These are phyloP conservation scores for Heterobasidion parviporum DNA, from an alignment of 1,284 basidiomycete genomes.

Conservation along the genomic window DNA sequence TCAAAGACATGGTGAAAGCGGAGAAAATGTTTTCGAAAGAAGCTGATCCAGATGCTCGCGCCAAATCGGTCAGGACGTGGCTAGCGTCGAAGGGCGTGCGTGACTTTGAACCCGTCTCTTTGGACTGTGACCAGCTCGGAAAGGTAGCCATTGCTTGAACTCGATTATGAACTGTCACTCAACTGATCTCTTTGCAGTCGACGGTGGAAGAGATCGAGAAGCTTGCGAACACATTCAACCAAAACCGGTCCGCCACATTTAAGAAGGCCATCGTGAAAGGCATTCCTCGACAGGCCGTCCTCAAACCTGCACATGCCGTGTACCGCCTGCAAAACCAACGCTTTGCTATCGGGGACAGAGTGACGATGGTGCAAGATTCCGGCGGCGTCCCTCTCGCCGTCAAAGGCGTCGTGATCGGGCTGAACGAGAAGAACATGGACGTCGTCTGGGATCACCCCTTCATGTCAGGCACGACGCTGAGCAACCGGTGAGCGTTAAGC, in stretches of 20 bases:
- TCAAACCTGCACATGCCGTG: slow-evolving; percentile 88
- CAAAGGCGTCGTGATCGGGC: slow-evolving; percentile 90
- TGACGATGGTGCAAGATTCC: slow-evolving; percentile 92
- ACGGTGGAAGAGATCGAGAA: slow-evolving; percentile 75
- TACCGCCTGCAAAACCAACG: slow-evolving; percentile 87
- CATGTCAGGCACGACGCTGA: slow-evolving; percentile 85
- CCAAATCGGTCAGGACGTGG: slow-evolving; percentile 82
- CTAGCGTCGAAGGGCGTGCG: slow-evolving; percentile 80
- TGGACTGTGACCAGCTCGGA: slow-evolving; percentile 88
- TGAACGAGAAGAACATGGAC: slow-evolving; percentile 84
- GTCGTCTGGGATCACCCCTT: slow-evolving; percentile 97
- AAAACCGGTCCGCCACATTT: slow-evolving; percentile 55
- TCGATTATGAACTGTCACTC: slow-evolving; percentile 3
- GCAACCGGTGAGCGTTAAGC: slow-evolving; percentile 55
- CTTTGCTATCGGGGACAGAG: slow-evolving; percentile 93
- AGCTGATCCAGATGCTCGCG: slow-evolving; percentile 58
- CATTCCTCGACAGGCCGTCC: slow-evolving; percentile 89
- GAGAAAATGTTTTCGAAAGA: slow-evolving; percentile 63
- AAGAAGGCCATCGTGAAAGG: slow-evolving; percentile 88
- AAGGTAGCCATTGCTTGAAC: slow-evolving; percentile 43
- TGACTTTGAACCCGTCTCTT: slow-evolving; percentile 88
- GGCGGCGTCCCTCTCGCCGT: slow-evolving; percentile 90
- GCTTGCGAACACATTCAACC: slow-evolving; percentile 61
- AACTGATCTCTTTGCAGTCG: slow-evolving; percentile 32
- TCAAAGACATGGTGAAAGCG: slow-evolving; percentile 64